phyloP scores from a whole-genome alignment of 73 alveolate species.

The Loxodes magnus region DNA sequence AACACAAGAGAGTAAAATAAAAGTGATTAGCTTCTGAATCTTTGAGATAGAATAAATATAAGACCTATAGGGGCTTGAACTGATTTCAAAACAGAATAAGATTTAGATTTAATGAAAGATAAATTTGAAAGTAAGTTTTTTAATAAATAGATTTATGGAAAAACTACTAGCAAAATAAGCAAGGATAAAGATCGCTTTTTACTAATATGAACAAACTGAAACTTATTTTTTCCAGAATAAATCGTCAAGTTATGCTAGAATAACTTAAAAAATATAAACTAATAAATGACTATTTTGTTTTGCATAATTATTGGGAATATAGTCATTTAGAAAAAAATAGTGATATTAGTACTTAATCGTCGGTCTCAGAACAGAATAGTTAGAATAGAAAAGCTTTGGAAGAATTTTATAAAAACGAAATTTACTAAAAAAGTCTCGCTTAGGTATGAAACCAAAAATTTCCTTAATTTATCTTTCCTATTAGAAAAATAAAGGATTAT shows the following conservation, averaged over 20 bases:
- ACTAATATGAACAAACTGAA: neutral
- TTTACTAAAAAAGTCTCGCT: neutral
- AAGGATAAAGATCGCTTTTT: constrained; percentile 4
- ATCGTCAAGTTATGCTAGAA: neutral
- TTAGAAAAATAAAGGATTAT: constrained; percentile 13
- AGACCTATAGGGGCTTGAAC: too few relatives aligned
- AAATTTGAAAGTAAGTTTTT: too few relatives aligned
- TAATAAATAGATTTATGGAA: neutral
- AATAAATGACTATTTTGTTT: neutral
- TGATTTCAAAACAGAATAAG: too few relatives aligned
- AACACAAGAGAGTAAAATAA: too few relatives aligned
- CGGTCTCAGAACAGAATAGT: neutral
- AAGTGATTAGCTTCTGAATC: too few relatives aligned
- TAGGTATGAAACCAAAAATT: neutral
- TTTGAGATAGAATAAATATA: too few relatives aligned
- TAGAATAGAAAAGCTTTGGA: too few relatives aligned
- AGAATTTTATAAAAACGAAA: neutral
- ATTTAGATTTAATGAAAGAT: too few relatives aligned
- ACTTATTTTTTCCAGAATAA: neutral
- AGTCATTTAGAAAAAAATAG: neutral
- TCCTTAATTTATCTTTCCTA: neutral
- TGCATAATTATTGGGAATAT: neutral
- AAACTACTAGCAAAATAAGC: neutral
- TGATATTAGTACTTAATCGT: neutral
- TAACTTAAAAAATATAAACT: neutral